A percentile compares a stretch with the other conserved stretches of the same genome.
phyloP scores from a whole-genome alignment of 2,329 filamentous ascomycete genomes.

The Botrytis byssoidea region DNA sequence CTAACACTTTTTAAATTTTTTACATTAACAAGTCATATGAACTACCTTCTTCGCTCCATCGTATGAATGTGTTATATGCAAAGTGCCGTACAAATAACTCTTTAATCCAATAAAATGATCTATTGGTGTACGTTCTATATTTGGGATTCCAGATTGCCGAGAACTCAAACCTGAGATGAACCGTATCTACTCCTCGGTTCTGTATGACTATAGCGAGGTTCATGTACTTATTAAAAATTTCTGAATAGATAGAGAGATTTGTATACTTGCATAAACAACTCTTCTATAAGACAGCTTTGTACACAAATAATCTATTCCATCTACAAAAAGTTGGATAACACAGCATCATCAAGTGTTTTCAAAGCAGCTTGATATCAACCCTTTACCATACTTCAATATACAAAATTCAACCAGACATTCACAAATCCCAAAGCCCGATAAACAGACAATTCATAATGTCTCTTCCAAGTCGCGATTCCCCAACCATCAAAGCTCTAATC shows the following conservation, averaged over 20 bases:
- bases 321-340: background rate
- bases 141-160: background rate
- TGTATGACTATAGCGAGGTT: background rate
- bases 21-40: background rate
- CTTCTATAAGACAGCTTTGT: background rate
- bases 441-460: background rate
- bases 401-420: background rate
- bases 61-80: background rate
- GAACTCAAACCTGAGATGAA: background rate
- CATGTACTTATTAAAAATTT: background rate
- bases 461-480: background rate
- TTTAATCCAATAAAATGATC: background rate
- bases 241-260: background rate
- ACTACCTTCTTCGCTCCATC: background rate
- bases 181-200: background rate
- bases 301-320: background rate
- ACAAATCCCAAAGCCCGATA: background rate
- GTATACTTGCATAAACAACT: background rate
- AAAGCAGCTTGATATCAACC: background rate
- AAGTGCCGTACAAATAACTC: too few relatives aligned
- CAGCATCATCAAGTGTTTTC: background rate
- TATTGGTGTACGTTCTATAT: background rate
- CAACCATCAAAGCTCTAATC: background rate
- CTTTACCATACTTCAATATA: background rate
- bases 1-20: fast-evolving